Percentiles rank a stretch among this genome's conserved stretches.
These are phyloP conservation scores for Nakazawaea wyomingensis DNA, from an alignment of 805 yeast species.

Conservation along the genomic window DNA sequence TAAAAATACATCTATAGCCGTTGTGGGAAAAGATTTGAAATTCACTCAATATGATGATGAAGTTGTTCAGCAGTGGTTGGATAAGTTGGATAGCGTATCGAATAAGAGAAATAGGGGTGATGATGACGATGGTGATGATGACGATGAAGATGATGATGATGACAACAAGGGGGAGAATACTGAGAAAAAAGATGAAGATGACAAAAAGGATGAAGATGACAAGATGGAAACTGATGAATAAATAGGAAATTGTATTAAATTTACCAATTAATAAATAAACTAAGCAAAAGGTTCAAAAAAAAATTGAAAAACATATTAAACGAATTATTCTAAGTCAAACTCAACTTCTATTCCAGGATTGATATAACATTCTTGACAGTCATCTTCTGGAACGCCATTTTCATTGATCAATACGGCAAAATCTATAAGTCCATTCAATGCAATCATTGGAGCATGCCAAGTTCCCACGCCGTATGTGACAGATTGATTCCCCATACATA, in stretches of 20 bases:
- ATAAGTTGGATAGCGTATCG: conserved; percentile 61
- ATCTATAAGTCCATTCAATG: conserved; percentile 61
- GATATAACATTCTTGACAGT: conserved; percentile 74
- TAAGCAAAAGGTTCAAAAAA: background rate
- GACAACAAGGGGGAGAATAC: conserved; percentile 26
- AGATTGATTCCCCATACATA: conserved; percentile 78
- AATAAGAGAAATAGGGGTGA: conserved; percentile 47
- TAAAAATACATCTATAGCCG: conserved; percentile 84
- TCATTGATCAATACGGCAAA: conserved; percentile 89
- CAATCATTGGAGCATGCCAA: conserved; percentile 98
- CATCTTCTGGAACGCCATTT: conserved; percentile 72
- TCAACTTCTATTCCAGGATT: conserved; percentile 48
- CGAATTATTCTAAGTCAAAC: conserved; percentile 17
- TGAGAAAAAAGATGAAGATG: conserved; percentile 13
- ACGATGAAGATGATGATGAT: conserved; percentile 23
- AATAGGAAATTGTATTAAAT: conserved; percentile 17
- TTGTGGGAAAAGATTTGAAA: conserved; percentile 77
- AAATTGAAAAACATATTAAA: no score
- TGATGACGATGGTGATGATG: conserved; percentile 25
- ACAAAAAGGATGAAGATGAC: conserved; percentile 9
- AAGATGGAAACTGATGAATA: conserved; percentile 27
- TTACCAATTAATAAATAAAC: conserved; percentile 9
- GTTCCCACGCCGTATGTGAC: conserved; percentile 81
- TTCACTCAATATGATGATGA: conserved; percentile 85
- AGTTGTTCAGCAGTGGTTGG: conserved; percentile 78